These are phyloP conservation scores for Tylopilus microsporus DNA, from an alignment of 1,284 basidiomycete genomes.

Conservation along the genomic window DNA sequence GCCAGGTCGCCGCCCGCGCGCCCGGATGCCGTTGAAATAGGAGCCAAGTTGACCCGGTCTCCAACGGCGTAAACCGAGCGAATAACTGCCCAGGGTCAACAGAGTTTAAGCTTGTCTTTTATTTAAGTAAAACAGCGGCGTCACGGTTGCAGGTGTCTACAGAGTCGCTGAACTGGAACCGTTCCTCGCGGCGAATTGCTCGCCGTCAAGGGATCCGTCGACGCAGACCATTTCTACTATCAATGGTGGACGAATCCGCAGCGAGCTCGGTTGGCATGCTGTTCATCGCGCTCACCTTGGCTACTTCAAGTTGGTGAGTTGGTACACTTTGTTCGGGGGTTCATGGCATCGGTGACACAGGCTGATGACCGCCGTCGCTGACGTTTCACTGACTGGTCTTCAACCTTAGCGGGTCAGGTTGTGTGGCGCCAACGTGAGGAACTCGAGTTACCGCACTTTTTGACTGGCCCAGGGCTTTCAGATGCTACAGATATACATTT, in stretches of 20 bases:
- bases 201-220: not conserved
- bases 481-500: conserved; percentile 10
- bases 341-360: not conserved
- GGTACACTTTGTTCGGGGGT: not conserved
- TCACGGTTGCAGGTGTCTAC: too few species aligned
- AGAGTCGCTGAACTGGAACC: too few species aligned
- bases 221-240: not conserved
- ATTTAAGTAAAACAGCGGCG: too few species aligned
- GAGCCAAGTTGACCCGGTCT: too few species aligned
- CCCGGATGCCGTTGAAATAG: not conserved
- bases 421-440: conserved; percentile 15
- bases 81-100: not conserved
- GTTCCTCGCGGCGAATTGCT: too few species aligned
- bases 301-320: conserved; percentile 16
- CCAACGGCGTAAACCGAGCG: not conserved
- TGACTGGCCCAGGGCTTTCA: not conserved
- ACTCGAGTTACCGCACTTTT: too few species aligned
- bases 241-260: not conserved
- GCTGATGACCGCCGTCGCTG: not conserved
- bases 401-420: not conserved
- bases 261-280: conserved; percentile 10
- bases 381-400: not conserved
- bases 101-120: not conserved
- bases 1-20: not conserved
- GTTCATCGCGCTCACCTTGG: conserved; percentile 12